Conservation (phyloP, 352 stramenopile species). For the Pythium folliculosum region DNA sequence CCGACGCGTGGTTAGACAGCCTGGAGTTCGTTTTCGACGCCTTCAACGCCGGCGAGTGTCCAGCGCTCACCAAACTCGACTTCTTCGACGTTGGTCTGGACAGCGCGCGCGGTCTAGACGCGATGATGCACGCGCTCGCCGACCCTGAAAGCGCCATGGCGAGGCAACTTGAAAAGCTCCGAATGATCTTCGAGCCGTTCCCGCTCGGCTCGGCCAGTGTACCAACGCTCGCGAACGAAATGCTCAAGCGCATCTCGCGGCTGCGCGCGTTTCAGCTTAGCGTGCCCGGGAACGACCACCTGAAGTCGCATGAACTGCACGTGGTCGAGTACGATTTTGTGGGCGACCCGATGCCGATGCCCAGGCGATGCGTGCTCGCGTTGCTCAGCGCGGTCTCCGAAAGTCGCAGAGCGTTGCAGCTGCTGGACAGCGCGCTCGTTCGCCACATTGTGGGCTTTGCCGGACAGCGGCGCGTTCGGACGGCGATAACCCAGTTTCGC, state of each 20-base stretch:
- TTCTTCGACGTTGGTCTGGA: background rate
- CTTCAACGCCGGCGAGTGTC: background rate
- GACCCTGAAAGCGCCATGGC: too few relatives aligned
- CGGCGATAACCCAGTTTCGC: too few relatives aligned
- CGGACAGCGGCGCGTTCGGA: background rate
- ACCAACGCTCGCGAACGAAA: background rate
- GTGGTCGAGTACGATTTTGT: background rate
- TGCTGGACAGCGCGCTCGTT: background rate
- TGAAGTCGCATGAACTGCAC: background rate
- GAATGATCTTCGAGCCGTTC: too few relatives aligned
- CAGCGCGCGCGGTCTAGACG: background rate
- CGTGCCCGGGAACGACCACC: background rate
- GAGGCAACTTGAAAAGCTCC: too few relatives aligned
- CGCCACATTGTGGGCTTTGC: background rate
- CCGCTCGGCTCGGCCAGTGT: background rate
- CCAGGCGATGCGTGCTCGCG: background rate
- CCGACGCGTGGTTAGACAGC: background rate
- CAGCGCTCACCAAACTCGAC: background rate
- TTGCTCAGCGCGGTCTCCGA: background rate
- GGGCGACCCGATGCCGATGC: background rate
- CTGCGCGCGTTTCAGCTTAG: background rate
- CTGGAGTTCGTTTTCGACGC: background rate
- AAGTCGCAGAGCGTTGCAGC: background rate
- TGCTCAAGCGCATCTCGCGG: background rate
- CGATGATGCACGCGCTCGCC: too few relatives aligned